phyloP scores from a whole-genome alignment of 306 rosid genomes.

The Malus sylvestris region DNA sequence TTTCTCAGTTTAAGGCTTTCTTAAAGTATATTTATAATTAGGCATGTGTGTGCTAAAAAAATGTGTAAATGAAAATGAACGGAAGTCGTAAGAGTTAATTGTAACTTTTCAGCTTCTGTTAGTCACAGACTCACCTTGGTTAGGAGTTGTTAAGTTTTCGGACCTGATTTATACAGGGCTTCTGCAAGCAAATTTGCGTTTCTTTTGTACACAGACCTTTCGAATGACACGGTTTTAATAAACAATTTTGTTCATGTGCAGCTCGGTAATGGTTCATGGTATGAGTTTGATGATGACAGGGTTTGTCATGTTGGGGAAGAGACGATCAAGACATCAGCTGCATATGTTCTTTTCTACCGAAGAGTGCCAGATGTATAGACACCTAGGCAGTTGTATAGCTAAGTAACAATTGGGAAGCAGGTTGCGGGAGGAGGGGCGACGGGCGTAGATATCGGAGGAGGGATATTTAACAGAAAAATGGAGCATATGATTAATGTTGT shows the following conservation, averaged over 20 bases:
- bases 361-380: constrained; percentile 39
- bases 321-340: constrained; percentile 54
- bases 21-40: no score
- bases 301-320: constrained; percentile 44
- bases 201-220: not conserved
- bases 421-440: not conserved
- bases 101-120: no score
- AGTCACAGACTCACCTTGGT: no score
- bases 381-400: constrained; percentile 24
- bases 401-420: constrained; percentile 19
- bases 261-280: constrained; percentile 54
- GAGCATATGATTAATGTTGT: constrained; percentile 17
- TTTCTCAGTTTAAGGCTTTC: not conserved
- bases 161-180: not conserved
- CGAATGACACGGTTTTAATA: not conserved
- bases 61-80: no score
- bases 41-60: no score
- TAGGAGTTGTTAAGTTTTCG: not conserved
- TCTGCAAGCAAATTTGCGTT: not conserved
- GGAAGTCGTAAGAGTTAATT: no score
- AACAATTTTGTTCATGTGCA: constrained; percentile 28
- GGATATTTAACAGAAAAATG: constrained; percentile 22
- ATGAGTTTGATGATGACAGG: constrained; percentile 69
- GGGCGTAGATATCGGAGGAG: not conserved
- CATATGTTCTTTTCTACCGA: constrained; percentile 81